These are phyloP conservation scores for Alternaria sp. DNA, from an alignment of 2,329 filamentous ascomycete genomes.

Conservation along the genomic window DNA sequence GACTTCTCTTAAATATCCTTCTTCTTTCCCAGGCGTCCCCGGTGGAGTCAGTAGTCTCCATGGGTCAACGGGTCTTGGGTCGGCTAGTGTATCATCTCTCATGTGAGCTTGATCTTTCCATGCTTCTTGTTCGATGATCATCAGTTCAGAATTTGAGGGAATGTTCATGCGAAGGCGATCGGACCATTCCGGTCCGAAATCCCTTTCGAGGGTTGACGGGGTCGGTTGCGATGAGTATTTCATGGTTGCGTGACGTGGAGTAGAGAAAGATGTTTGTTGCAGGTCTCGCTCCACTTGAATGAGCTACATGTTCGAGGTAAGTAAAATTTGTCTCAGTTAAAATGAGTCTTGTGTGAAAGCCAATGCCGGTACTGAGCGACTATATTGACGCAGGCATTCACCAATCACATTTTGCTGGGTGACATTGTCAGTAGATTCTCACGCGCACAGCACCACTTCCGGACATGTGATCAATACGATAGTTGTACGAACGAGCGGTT, in stretches of 20 bases:
- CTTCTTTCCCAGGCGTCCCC: rapidly evolving
- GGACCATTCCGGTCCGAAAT: background rate
- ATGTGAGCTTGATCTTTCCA: background rate
- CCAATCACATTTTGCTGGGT: too few species aligned
- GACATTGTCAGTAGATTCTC: too few species aligned
- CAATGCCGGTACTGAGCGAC: background rate
- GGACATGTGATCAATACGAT: too few species aligned
- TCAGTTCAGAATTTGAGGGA: background rate
- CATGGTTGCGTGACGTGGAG: too few species aligned
- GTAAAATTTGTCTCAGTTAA: too few species aligned
- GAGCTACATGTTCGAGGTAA: too few species aligned
- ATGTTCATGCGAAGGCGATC: background rate
- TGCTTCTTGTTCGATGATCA: background rate
- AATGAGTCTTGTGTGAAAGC: background rate
- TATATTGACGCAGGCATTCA: background rate
- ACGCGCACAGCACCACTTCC: too few species aligned
- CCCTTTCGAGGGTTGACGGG: background rate
- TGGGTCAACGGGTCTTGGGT: background rate
- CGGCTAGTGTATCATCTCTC: too few species aligned
- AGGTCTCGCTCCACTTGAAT: too few species aligned
- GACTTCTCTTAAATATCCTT: background rate
- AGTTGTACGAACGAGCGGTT: background rate
- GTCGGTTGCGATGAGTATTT: background rate
- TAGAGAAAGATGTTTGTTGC: too few species aligned
- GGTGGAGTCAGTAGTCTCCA: background rate